Conservation (phyloP, 2,329 filamentous ascomycete genomes). For the Biscogniauxia marginata region DNA sequence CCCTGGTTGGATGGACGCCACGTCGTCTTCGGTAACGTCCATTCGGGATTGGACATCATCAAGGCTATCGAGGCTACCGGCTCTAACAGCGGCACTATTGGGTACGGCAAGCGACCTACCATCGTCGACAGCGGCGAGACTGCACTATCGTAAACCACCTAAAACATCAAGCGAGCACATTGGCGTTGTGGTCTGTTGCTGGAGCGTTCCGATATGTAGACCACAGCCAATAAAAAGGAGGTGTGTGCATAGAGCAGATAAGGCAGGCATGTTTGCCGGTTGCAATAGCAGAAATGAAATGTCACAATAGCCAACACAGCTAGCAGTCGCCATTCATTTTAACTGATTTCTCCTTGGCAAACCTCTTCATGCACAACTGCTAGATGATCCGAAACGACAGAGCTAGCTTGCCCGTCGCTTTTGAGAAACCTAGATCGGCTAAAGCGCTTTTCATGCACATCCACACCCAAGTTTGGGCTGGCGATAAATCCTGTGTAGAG, state of each 20-base stretch:
- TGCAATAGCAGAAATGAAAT: background rate
- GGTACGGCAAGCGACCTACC: slow-evolving; percentile 56
- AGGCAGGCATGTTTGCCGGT: background rate
- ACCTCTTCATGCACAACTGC: too few species aligned
- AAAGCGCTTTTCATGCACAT: too few species aligned
- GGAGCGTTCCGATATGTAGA: background rate
- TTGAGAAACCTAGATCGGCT: too few species aligned
- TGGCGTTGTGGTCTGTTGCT: background rate
- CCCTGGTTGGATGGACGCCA: slow-evolving; percentile 82
- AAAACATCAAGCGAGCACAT: background rate
- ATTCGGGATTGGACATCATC: slow-evolving; percentile 50
- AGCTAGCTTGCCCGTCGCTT: too few species aligned
- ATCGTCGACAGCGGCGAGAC: slow-evolving; percentile 54
- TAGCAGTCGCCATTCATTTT: background rate
- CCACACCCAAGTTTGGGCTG: too few species aligned
- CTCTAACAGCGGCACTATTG: slow-evolving; percentile 52
- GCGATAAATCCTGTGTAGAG: too few species aligned
- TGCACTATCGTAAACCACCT: slow-evolving; percentile 2
- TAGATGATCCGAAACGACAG: too few species aligned
- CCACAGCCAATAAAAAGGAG: background rate
- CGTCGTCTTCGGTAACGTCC: slow-evolving; percentile 78
- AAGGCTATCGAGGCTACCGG: slow-evolving; percentile 62
- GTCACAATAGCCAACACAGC: background rate
- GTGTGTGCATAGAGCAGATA: background rate
- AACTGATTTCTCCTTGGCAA: background rate